Conservation (phyloP, 2,329 filamentous ascomycete genomes). For the Aureobasidium leucospermi region DNA sequence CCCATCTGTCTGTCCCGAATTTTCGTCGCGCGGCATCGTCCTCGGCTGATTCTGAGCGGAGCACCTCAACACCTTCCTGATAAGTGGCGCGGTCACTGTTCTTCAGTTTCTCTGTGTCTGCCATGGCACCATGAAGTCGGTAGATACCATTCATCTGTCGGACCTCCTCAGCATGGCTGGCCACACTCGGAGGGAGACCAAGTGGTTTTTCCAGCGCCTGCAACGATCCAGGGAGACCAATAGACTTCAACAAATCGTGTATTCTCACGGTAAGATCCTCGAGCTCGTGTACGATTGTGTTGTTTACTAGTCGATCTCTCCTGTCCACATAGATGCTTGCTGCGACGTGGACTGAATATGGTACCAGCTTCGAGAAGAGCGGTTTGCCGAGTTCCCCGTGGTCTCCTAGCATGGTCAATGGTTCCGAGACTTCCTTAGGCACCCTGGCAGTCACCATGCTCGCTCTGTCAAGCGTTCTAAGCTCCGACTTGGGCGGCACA, state of each 20-base stretch:
- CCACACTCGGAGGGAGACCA: constrained; percentile 74
- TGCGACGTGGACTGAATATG: constrained; percentile 90
- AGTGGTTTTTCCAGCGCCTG: constrained; percentile 94
- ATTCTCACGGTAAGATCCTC: constrained; percentile 74
- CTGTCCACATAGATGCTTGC: constrained; percentile 93
- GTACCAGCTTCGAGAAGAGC: constrained; percentile 84
- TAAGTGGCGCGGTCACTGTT: constrained; percentile 70
- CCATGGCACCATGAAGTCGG: constrained; percentile 68
- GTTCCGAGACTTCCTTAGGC: constrained; percentile 74
- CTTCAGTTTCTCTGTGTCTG: constrained; percentile 86
- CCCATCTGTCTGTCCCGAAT: constrained; percentile 84
- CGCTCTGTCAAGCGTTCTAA: constrained; percentile 77
- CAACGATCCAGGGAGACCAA: constrained; percentile 85
- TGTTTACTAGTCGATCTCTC: constrained; percentile 82
- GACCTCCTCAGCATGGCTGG: constrained; percentile 89
- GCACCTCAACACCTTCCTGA: constrained; percentile 70
- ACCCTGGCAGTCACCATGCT: constrained; percentile 77
- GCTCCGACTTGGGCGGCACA: constrained; percentile 80
- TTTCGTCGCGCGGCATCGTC: constrained; percentile 68
- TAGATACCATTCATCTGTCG: constrained; percentile 81
- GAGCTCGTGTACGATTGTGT: constrained; percentile 75
- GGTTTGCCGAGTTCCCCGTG: constrained; percentile 73
- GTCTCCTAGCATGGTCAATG: constrained; percentile 72
- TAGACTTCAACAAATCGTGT: constrained; percentile 67
- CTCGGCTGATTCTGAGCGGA: constrained; percentile 75